A percentile compares a stretch with the other conserved stretches of the same genome.
These are phyloP conservation scores for Silene vulgaris DNA, from an alignment of 179 eudicot species.

Conservation along the genomic window DNA sequence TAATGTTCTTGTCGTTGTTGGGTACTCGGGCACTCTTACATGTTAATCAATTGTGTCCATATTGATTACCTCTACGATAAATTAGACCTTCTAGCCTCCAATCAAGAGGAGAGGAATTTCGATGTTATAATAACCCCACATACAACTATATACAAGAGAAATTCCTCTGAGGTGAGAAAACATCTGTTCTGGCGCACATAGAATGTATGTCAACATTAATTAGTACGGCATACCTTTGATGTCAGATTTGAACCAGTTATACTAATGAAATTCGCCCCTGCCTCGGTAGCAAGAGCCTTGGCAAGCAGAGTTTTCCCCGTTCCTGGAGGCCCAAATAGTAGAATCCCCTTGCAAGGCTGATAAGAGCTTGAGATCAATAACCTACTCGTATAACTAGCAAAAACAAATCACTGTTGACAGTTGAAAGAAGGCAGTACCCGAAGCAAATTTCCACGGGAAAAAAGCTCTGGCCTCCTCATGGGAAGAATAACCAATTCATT, in stretches of 20 bases:
- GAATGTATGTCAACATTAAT: not conserved
- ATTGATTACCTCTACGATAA: not conserved
- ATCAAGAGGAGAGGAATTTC: not conserved
- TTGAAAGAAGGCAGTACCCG: conserved; percentile 51
- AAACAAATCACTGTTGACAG: not conserved
- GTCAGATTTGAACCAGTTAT: conserved; percentile 93
- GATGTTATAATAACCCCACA: not conserved
- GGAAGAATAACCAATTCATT: conserved; percentile 98
- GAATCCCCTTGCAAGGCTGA: conserved; percentile 99
- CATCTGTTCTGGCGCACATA: not conserved
- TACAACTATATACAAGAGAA: not conserved
- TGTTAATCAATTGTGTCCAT: not conserved
- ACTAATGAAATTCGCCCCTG: conserved; percentile 95
- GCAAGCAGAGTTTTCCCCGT: conserved; percentile 98
- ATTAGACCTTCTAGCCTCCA: too few relatives aligned
- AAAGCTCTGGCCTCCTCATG: conserved; percentile 96
- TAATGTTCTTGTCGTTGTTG: too few relatives aligned
- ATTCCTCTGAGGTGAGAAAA: not conserved
- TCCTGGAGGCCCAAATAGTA: conserved; percentile 99
- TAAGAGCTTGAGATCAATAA: conserved; percentile 22
- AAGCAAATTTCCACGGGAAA: conserved; percentile 82
- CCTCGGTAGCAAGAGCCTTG: conserved; percentile 97
- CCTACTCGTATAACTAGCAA: not conserved
- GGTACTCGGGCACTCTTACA: not conserved
- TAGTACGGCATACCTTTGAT: conserved; percentile 60